Conservation (phyloP, 371 early-diverging fungal species). For the Phascolomyces articulosus region DNA sequence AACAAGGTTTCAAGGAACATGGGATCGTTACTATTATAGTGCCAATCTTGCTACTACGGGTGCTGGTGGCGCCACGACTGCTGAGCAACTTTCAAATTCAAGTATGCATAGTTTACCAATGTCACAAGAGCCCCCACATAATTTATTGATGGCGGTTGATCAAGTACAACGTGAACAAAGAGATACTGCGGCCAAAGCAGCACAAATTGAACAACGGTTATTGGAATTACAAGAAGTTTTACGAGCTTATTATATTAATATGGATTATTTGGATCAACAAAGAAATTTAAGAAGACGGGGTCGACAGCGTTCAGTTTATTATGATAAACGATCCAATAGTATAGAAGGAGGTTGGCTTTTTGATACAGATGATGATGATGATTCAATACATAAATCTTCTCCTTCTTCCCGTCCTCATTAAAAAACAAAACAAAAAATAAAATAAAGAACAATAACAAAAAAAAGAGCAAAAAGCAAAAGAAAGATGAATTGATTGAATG, state of each 20-base stretch:
- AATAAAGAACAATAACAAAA: not conserved
- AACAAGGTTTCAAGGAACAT: not conserved
- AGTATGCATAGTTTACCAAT: not conserved
- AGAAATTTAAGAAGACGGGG: slow-evolving; percentile 13
- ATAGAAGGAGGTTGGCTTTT: slow-evolving; percentile 2
- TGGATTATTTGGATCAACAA: slow-evolving; percentile 35
- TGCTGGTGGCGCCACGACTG: too few relatives aligned
- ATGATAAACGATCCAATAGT: not conserved
- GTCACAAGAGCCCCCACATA: not conserved
- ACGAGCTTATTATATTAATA: slow-evolving; percentile 44
- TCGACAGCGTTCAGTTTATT: not conserved
- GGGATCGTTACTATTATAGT: not conserved
- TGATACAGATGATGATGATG: not conserved
- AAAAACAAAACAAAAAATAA: not conserved
- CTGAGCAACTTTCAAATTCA: not conserved
- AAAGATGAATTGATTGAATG: not conserved
- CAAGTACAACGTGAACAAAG: slow-evolving; percentile 9
- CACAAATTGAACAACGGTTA: slow-evolving; percentile 30
- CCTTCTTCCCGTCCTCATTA: too few relatives aligned
- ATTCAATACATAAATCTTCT: not conserved
- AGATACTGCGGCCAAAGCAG: not conserved
- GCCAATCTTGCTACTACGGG: too few relatives aligned
- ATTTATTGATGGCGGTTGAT: not conserved
- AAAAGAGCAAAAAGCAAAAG: not conserved
- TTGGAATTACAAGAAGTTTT: slow-evolving; percentile 41